Conservation (phyloP, 2,329 filamentous ascomycete genomes). For the Salinomyces thailandicus region DNA sequence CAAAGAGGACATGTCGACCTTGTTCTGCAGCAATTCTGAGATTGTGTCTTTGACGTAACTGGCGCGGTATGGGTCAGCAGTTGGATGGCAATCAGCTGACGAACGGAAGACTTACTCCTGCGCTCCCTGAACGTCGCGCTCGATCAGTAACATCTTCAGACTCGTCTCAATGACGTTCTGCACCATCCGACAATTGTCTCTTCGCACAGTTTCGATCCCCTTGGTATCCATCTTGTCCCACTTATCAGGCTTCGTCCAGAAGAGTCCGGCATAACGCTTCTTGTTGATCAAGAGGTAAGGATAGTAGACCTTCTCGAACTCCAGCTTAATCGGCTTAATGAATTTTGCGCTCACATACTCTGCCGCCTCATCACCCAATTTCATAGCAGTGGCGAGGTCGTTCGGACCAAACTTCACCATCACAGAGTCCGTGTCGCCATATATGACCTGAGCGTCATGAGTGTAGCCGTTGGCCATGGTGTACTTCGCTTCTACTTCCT, state of each 20-base stretch:
- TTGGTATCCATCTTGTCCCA: slow-evolving; percentile 99
- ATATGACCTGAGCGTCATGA: slow-evolving; percentile 93
- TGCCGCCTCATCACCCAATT: slow-evolving; percentile 85
- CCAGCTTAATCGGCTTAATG: slow-evolving; percentile 91
- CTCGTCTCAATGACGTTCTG: slow-evolving; percentile 98
- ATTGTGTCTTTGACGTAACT: slow-evolving; percentile 97
- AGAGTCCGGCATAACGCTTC: slow-evolving; percentile 96
- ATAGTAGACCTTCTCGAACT: slow-evolving; percentile 99
- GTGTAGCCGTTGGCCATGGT: slow-evolving; percentile 88
- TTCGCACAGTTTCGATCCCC: slow-evolving; percentile 93
- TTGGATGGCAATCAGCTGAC: not conserved
- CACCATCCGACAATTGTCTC: slow-evolving; percentile 91
- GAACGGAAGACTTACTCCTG: slow-evolving; percentile 67
- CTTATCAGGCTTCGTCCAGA: slow-evolving; percentile 89
- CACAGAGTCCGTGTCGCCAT: slow-evolving; percentile 97
- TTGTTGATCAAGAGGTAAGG: slow-evolving; percentile 99
- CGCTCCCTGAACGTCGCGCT: slow-evolving; percentile 78
- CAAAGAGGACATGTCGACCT: slow-evolving; percentile 96
- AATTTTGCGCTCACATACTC: slow-evolving; percentile 85
- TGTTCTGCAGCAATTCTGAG: slow-evolving; percentile 89
- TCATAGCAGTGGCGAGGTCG: slow-evolving; percentile 83
- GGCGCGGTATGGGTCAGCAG: slow-evolving; percentile 29
- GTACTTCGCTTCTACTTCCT: slow-evolving; percentile 85
- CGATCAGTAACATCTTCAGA: slow-evolving; percentile 87
- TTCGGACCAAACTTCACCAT: slow-evolving; percentile 98